A percentile compares a stretch with the other conserved stretches of the same genome.
These are phyloP conservation scores for Neonectria magnoliae DNA, from an alignment of 2,329 filamentous ascomycete genomes.

Conservation along the genomic window DNA sequence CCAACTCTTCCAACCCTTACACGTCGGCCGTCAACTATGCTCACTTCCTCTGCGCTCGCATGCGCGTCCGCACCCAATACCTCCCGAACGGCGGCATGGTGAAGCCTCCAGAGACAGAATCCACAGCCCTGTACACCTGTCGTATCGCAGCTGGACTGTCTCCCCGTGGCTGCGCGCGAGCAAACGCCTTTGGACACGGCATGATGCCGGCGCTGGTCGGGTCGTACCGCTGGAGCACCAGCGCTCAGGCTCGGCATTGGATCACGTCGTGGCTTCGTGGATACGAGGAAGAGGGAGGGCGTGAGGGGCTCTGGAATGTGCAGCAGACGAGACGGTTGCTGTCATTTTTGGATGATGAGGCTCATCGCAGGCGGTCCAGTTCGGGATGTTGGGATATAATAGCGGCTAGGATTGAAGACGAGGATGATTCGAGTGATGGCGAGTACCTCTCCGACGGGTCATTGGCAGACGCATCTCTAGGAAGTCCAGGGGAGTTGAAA, in stretches of 20 bases:
- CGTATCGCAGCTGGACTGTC: conserved; percentile 8
- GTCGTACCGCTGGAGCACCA: conserved; percentile 6
- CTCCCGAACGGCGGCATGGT: background rate
- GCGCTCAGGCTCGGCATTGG: background rate
- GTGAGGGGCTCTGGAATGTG: conserved; percentile 15
- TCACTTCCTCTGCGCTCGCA: conserved; percentile 14
- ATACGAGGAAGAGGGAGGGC: background rate
- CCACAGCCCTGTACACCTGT: conserved; percentile 4
- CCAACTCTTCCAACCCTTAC: conserved; percentile 3
- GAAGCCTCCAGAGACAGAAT: background rate
- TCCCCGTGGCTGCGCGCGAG: background rate
- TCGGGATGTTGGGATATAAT: background rate
- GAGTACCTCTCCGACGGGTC: background rate
- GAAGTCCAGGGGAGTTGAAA: background rate
- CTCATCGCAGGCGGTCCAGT: background rate
- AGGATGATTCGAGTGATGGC: background rate
- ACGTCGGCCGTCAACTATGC: conserved; percentile 9
- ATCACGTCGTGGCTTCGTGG: conserved; percentile 5
- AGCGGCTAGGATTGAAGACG: background rate
- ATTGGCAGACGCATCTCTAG: background rate
- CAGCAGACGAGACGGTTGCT: background rate
- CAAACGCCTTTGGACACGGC: conserved; percentile 11
- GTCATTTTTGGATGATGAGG: conserved; percentile 1
- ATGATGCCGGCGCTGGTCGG: conserved; percentile 11
- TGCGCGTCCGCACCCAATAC: conserved; percentile 15